Conservation (phyloP, 306 rosid genomes). For the Cucurbita argyrosperma region DNA sequence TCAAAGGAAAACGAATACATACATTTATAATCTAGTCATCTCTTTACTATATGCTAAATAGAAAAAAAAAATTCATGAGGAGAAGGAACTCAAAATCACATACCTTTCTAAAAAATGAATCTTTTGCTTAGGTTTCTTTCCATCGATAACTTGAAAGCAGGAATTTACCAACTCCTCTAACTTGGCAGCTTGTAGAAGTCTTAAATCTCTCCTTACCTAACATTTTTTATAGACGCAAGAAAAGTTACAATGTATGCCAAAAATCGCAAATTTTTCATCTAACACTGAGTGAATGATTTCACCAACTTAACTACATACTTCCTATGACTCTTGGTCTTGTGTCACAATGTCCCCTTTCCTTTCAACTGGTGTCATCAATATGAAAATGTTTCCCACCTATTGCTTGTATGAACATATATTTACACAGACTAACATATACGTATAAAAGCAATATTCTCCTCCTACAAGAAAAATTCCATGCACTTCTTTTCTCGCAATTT, state of each 20-base stretch:
- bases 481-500: neutral
- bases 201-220: slow-evolving; percentile 72
- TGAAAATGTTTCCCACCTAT: neutral
- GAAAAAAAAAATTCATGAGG: neutral
- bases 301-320: neutral
- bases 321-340: neutral
- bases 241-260: neutral
- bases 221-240: slow-evolving; percentile 1
- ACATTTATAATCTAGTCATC: neutral
- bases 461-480: neutral
- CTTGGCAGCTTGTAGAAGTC: slow-evolving; percentile 42
- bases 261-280: neutral
- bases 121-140: slow-evolving; percentile 65
- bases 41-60: neutral
- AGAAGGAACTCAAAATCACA: neutral
- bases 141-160: slow-evolving; percentile 49
- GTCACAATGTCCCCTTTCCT: neutral
- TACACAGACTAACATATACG: neutral
- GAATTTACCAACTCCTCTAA: slow-evolving; percentile 56
- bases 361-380: neutral
- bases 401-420: neutral
- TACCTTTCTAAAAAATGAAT: slow-evolving; percentile 70
- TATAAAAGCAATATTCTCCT: neutral
- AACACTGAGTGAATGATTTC: neutral
- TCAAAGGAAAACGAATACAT: neutral